These are phyloP conservation scores for Cryptococcus hybrid DNA, from an alignment of 1,284 basidiomycete species.

Conservation along the genomic window DNA sequence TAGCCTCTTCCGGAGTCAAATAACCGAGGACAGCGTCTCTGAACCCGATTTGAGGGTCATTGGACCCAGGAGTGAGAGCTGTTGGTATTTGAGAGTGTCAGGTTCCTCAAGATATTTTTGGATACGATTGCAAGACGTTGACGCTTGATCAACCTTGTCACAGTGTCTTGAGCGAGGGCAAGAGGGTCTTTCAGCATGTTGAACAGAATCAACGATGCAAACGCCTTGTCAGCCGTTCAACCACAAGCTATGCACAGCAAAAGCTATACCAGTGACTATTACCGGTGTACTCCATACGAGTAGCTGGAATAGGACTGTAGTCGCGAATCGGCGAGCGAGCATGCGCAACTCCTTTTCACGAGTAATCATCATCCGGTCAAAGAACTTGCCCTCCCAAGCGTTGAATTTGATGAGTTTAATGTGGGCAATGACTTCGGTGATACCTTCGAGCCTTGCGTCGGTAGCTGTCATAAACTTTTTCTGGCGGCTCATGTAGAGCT, in stretches of 20 bases:
- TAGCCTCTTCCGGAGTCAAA: slow-evolving; percentile 16
- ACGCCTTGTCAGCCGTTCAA: slow-evolving; percentile 43
- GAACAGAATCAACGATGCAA: slow-evolving; percentile 58
- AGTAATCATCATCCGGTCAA: slow-evolving; percentile 52
- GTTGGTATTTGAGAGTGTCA: slow-evolving; percentile 58
- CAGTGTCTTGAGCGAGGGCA: slow-evolving; percentile 37
- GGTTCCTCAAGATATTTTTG: slow-evolving; percentile 55
- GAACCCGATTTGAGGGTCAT: slow-evolving; percentile 55
- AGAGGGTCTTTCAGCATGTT: slow-evolving; percentile 51
- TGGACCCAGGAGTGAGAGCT: slow-evolving; percentile 45
- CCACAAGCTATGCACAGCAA: slow-evolving; percentile 49
- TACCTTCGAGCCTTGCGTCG: slow-evolving; percentile 55
- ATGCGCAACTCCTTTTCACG: slow-evolving; percentile 52
- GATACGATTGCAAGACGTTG: slow-evolving; percentile 49
- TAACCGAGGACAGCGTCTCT: slow-evolving; percentile 52
- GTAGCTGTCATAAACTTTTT: slow-evolving; percentile 53
- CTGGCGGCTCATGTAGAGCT: slow-evolving; percentile 53
- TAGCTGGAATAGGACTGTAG: slow-evolving; percentile 47
- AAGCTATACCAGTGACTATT: slow-evolving; percentile 54
- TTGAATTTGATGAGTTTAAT: slow-evolving; percentile 57
- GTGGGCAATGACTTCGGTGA: slow-evolving; percentile 56
- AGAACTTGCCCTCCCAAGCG: slow-evolving; percentile 54
- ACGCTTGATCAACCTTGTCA: slow-evolving; percentile 54
- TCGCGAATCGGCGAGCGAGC: slow-evolving; percentile 50
- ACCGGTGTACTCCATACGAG: slow-evolving; percentile 53